phyloP scores from a whole-genome alignment of 106 monocot genomes.

The Cymbidium sinense region DNA sequence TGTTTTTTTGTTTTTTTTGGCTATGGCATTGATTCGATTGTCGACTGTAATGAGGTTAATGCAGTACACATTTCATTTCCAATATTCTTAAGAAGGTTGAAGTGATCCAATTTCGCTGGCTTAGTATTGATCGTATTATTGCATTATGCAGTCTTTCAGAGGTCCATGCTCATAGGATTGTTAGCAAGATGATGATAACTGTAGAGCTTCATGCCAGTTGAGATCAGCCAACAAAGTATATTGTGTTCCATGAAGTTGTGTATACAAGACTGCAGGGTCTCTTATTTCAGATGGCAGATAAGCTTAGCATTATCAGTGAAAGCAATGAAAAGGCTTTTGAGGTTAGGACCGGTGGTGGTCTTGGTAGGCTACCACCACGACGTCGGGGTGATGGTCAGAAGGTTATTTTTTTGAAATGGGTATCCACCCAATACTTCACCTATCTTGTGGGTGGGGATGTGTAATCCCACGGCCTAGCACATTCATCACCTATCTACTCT shows the following conservation, averaged over 20 bases:
- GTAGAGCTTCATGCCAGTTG: conserved; percentile 91
- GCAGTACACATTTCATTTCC: no score
- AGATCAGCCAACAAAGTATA: conserved; percentile 75
- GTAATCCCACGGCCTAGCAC: no score
- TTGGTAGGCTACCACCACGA: conserved; percentile 62
- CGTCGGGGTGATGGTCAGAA: conserved; percentile 62
- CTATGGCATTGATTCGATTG: no score
- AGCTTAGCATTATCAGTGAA: conserved; percentile 70
- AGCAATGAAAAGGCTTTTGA: conserved; percentile 87
- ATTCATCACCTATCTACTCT: no score
- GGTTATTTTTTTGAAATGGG: no score
- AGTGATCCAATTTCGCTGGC: no score
- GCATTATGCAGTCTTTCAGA: conserved; percentile 66
- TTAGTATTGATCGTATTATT: conserved; percentile 62
- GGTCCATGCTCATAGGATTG: conserved; percentile 53
- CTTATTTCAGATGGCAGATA: conserved; percentile 80
- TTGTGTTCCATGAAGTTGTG: conserved; percentile 76
- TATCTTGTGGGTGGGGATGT: conserved; percentile 54
- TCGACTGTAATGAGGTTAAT: no score
- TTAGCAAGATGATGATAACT: conserved; percentile 83
- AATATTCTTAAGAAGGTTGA: no score
- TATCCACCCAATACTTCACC: no score
- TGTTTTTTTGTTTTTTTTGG: no score
- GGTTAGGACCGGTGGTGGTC: conserved; percentile 70
- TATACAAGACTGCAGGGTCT: conserved; percentile 72